phyloP scores from a whole-genome alignment of 2,329 filamentous ascomycete species.

The Chaetomium sp. region DNA sequence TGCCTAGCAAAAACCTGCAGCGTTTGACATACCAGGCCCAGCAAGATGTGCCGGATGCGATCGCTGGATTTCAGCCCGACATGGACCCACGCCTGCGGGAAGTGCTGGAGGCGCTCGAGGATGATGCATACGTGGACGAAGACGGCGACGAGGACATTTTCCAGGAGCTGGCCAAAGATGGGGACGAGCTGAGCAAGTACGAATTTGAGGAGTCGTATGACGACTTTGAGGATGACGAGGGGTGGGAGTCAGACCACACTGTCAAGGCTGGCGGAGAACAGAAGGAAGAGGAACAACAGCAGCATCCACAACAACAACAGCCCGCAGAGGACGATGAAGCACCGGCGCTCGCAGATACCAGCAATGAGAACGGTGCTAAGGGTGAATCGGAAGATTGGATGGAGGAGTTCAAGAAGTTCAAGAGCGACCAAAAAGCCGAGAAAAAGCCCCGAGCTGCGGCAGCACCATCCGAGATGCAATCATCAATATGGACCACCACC shows the following conservation, averaged over 20 bases:
- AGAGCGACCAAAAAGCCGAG: conserved; percentile 62
- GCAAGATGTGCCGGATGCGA: conserved; percentile 84
- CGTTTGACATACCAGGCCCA: conserved; percentile 82
- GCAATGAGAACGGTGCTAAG: conserved; percentile 40
- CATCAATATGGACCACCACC: conserved; percentile 66
- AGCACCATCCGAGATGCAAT: conserved; percentile 58
- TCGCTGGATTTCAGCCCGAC: conserved; percentile 91
- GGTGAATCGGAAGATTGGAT: conserved; percentile 75
- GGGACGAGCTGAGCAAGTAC: conserved; percentile 50
- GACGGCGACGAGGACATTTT: conserved; percentile 72
- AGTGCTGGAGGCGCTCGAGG: conserved; percentile 86
- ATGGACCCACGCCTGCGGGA: conserved; percentile 94
- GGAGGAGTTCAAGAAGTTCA: conserved; percentile 89
- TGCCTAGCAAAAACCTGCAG: conserved; percentile 73
- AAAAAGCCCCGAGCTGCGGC: conserved; percentile 36
- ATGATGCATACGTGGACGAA: conserved; percentile 86
- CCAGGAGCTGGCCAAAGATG: conserved; percentile 40
- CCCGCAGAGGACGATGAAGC: conserved; percentile 35
- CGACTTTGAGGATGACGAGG: conserved; percentile 58
- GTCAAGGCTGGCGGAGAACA: conserved; percentile 61
- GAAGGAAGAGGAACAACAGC: conserved; percentile 31
- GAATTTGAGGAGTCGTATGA: conserved; percentile 68
- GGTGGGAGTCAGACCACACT: conserved; percentile 93
- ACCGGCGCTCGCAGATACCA: conserved; percentile 42
- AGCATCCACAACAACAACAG: too few relatives aligned